Base-by-base conservation (phyloP, 2,329 filamentous ascomycete genomes). In the Cladosporium sp. region DNA sequence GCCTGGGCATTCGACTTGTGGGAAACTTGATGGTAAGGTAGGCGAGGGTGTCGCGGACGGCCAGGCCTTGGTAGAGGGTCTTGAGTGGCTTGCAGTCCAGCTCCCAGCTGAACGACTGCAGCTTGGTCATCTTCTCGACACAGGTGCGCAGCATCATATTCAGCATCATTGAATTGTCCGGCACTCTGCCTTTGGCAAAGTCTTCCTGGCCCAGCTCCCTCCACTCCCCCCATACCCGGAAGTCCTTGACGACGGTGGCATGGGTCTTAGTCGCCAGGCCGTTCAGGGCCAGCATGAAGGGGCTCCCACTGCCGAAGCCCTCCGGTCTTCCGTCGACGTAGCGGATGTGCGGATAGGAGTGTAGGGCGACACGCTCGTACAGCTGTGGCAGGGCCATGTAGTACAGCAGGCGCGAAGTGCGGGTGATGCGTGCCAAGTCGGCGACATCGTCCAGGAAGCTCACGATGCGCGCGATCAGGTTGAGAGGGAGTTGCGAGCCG, bases 321-420 rank as follows among this genome's bases (percentile, higher is more conserved):
- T 88, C 85, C 0, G 86, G 85, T 51, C 82, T 73, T 60, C 86
- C 85, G 70, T 85, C 80, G 67, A 82, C 78, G 73, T 87, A 88
- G 59, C 86, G 84, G 32, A 88, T 85, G 47, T 84, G 82, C 59
- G 83, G 78, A 73, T 89, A 87, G 8, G 86, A 87, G 64, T 80
- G 84, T 38, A 89, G 78, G 6, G 80, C 83, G 63, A 89, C 82
- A 38, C 78, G 76, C 73, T 82, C 80, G 76, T 88, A 89, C 49
- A 89, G 82, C 65, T 85, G 85, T 24, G 87, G 87, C 2, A 88
- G 78, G 38, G 85, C 81, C 85, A 89, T 88, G 77, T 89, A 89
- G 70, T 88, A 86, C 71, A 88, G 81, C 49, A 89, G 81, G 15
- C 86, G 82, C 68, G 85, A 88, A 61, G 86, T 87, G 66, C 86